A percentile compares a stretch with the other conserved stretches of the same genome.
These are phyloP conservation scores for Alternaria sp. DNA, from an alignment of 2,329 filamentous ascomycete species.

Conservation along the genomic window DNA sequence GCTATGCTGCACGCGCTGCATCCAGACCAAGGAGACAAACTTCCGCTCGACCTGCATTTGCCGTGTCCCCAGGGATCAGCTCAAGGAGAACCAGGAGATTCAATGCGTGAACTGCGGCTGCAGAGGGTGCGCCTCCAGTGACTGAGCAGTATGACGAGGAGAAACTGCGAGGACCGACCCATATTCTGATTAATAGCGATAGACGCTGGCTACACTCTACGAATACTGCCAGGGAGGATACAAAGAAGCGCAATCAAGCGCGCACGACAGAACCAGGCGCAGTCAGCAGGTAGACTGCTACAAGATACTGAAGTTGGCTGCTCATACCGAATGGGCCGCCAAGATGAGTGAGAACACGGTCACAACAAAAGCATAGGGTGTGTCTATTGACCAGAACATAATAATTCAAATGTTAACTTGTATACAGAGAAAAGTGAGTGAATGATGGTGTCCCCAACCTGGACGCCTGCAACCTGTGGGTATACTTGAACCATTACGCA, in stretches of 20 bases:
- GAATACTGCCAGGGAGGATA: neutral
- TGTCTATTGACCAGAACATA: constrained; percentile 24
- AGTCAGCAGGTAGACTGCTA: neutral
- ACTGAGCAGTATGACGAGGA: constrained; percentile 57
- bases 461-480: constrained; percentile 15
- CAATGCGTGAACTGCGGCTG: constrained; percentile 97
- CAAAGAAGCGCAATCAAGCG: neutral
- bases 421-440: constrained; percentile 32
- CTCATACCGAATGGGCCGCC: neutral
- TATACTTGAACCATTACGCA: constrained; percentile 24
- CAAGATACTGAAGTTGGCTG: neutral
- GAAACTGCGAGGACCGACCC: neutral
- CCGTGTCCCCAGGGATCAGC: constrained; percentile 84
- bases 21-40: constrained; percentile 99
- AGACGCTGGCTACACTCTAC: neutral
- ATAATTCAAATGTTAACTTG: constrained; percentile 29
- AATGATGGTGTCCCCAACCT: constrained; percentile 11
- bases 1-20: constrained; percentile 93
- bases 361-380: constrained; percentile 19
- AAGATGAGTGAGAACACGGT: neutral
- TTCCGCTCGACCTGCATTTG: constrained; percentile 98
- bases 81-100: constrained; percentile 89
- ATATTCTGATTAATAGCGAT: neutral
- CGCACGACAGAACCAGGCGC: neutral
- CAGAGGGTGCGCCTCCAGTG: constrained; percentile 84